Conservation (phyloP, 2,329 filamentous ascomycete species). For the Sphaerulina vaccinii region DNA sequence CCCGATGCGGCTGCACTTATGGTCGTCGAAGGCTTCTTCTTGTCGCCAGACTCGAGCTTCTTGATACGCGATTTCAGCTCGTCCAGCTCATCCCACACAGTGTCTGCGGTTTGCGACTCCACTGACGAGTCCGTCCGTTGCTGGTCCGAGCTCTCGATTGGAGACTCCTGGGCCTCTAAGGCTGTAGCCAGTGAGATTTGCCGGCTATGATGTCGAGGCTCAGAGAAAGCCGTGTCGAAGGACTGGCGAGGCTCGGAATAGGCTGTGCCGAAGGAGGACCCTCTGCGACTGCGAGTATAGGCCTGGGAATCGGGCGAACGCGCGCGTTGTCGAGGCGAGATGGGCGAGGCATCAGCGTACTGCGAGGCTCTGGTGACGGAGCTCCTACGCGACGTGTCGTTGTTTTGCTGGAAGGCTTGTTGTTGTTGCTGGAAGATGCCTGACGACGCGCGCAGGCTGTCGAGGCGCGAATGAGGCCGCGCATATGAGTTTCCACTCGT, state of each 20-base stretch:
- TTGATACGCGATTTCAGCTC: constrained; percentile 92
- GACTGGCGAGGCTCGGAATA: constrained; percentile 17
- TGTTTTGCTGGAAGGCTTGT: constrained; percentile 6
- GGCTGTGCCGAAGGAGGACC: constrained; percentile 25
- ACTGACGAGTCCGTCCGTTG: constrained; percentile 63
- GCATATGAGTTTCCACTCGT: constrained; percentile 7
- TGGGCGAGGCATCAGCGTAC: constrained; percentile 24
- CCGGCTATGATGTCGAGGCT: constrained; percentile 8
- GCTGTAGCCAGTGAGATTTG: constrained; percentile 4
- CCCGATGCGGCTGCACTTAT: constrained; percentile 75
- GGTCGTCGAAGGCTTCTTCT: constrained; percentile 72
- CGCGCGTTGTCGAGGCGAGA: constrained; percentile 25
- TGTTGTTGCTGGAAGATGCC: constrained; percentile 23
- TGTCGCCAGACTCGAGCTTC: constrained; percentile 81
- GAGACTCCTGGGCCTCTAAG: constrained; percentile 27
- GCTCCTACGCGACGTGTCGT: constrained; percentile 22
- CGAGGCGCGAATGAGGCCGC: constrained; percentile 26
- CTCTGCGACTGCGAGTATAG: constrained; percentile 25
- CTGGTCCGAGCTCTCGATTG: constrained; percentile 44
- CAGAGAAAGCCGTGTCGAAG: constrained; percentile 8
- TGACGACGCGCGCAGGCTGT: constrained; percentile 18
- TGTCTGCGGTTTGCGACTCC: constrained; percentile 81
- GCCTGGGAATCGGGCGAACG: constrained; percentile 31
- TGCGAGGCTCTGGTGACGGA: constrained; percentile 25
- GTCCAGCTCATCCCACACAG: constrained; percentile 96